Evolutionary conservation across 768 basidiomycete genomes (phyloP), one percentile per base, ranked within the genome.

Genomic region (Tricholoma furcatifolium): DNA sequence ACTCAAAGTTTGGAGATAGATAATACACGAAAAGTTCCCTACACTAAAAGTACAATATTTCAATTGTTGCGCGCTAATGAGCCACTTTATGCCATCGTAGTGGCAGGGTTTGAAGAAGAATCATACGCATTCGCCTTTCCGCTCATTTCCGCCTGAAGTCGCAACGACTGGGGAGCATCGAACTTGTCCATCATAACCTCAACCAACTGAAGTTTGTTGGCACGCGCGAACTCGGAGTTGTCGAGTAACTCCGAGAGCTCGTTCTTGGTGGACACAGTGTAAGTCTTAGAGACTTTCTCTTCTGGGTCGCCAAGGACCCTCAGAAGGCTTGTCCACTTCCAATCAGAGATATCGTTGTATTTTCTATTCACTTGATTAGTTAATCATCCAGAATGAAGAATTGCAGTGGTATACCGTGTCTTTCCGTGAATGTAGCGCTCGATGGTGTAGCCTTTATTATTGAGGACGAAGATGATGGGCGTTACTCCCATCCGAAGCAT

Each of bases 261-360:
- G 7, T 65, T 51, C 63, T 87, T 90, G 48, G 77, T 87, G 57
- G 70, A 69, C 38, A 92, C 86, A 10, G 76, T 85, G 67, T 88
- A 86, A 2, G 87, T 87, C 61, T 73, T 74, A 40, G 80, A 79
- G 17, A 73, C 64, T 23, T 72, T 72, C 47, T 78, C 78, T 27
- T 80, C 68, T 34, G 73, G 53, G 58, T 82, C 83, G 40, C 81
- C 82, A 38, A 90, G 71, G 24, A 79, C 77, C 30, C 74, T 74
- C n/a, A 90, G 72, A 30, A 91, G 74, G 51, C 72, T 71, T 2
- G 83, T 78, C 83, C 84, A 90, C 61, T 82, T 80, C 88, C 93
- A 97, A 62, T 85, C 72, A 23, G 78, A 74, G 58, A 98, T 87
- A 64, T 97, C 86, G 66, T 96, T 96, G 70, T 97, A 95, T 65